Evolutionary conservation across 2,329 filamentous ascomycete genomes (phyloP), one percentile per base, ranked within the genome.

Genomic region (Didymella keratinophila): DNA sequence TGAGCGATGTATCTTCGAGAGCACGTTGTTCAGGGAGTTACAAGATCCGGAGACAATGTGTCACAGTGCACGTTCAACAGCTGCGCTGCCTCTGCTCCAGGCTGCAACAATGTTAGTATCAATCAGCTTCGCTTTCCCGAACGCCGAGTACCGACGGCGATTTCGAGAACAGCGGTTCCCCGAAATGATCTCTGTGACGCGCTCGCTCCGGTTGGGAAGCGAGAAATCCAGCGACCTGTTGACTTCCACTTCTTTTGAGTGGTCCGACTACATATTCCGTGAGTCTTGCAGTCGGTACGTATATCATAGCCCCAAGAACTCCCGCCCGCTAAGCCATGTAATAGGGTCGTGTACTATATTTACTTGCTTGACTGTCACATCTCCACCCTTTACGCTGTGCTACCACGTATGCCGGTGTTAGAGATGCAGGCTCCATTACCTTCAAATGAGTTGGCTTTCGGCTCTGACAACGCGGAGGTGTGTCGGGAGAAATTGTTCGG

Each of bases 291-390:
- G 37, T 39, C 39, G 53, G 53, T 45, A 34, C 8, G 53, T 48
- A 3, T 39, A 20, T 4, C 6, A 14, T 18, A 20, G 36, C 18
- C n/a, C 16, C 2, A 8, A 3, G 3, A 2, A 4, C n/a, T 16
- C 2, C 9, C 7, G 12, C n/a, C 18, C 21, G 11, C 37, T 49
- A n/a, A 44, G 10, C 7, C 3, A 9, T 7, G 8, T 20, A 8
- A 20, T 16, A 56, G 46, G 4, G 39, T 45, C 12, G 36, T 32
- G 2, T 50, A 56, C 11, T 56, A 56, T 12, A 37, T 37, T 27
- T 50, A 56, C 18, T 16, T 56, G n/a, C 41, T 56, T 7, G 53
- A 56, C 11, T 50, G 37, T 14, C 53, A 56, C 23, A 39, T 50
- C 20, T 50, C 53, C n/a, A 37, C 27, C 9, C 30, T 45, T 1